These are phyloP conservation scores for Hericium coralloides DNA, from an alignment of 768 basidiomycete genomes.

Conservation along the genomic window DNA sequence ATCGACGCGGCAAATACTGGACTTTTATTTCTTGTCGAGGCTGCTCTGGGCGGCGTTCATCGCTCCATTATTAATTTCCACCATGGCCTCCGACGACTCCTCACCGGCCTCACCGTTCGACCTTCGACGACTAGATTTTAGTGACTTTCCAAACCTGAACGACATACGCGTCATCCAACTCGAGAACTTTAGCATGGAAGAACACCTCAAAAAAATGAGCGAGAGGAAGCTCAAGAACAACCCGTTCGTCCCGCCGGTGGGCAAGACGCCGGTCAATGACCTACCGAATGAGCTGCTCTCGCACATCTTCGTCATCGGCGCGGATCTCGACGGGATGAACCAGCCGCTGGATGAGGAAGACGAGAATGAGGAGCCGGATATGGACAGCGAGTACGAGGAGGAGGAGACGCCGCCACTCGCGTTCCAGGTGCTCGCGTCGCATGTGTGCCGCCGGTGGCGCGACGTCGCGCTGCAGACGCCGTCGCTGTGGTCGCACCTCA, in stretches of 20 bases:
- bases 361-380: conserved; percentile 10
- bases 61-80: too few relatives aligned
- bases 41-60: too few relatives aligned
- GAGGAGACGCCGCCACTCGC: conserved; percentile 13
- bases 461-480: conserved; percentile 41
- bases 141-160: too few relatives aligned
- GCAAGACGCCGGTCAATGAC: conserved; percentile 25
- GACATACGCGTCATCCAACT: background rate
- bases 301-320: conserved; percentile 26
- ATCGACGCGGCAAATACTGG: too few relatives aligned
- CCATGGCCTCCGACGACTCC: too few relatives aligned
- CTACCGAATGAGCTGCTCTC: conserved; percentile 54
- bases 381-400: conserved; percentile 1
- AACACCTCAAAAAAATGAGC: background rate
- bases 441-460: conserved; percentile 57
- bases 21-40: too few relatives aligned
- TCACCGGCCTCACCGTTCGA: too few relatives aligned
- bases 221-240: background rate
- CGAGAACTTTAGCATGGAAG: background rate
- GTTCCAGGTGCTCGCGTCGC: conserved; percentile 50
- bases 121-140: too few relatives aligned
- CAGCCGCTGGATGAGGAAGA: conserved; percentile 19
- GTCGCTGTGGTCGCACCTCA: conserved; percentile 45
- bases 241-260: background rate
- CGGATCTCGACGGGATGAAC: conserved; percentile 13